A percentile compares a stretch with the other conserved stretches of the same genome.
Evolutionary conservation across 305 asterid genomes (phyloP).

Genomic region (Plantago lanceolata): DNA sequence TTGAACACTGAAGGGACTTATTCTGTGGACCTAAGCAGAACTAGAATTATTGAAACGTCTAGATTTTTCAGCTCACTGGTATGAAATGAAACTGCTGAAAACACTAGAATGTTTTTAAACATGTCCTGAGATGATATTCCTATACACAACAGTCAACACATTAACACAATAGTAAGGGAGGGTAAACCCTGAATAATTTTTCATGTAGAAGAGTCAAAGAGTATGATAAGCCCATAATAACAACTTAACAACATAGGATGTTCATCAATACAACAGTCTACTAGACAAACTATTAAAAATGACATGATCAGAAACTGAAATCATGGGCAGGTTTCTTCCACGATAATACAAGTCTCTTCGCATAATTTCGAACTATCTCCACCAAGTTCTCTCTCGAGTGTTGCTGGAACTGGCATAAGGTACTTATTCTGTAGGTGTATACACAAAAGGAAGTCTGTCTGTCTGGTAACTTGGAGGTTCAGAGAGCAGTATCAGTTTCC

Average conservation of each 20-base stretch:
- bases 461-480: too few species aligned
- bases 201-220: too few species aligned
- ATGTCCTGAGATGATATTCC: too few species aligned
- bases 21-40: too few species aligned
- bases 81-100: too few species aligned
- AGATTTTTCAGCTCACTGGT: too few species aligned
- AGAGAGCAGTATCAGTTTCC: background rate
- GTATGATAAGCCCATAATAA: background rate
- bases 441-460: background rate
- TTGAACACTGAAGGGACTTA: too few species aligned
- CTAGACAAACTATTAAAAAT: background rate
- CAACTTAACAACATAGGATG: background rate
- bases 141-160: too few species aligned
- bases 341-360: background rate
- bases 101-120: too few species aligned
- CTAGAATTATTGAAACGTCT: too few species aligned
- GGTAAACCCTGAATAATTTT: background rate
- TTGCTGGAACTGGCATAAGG: too few species aligned
- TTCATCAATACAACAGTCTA: background rate
- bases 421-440: background rate
- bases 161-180: too few species aligned
- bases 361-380: background rate
- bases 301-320: background rate
- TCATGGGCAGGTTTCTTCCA: background rate
- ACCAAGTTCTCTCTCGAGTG: background rate